Evolutionary conservation across 106 monocot genomes (phyloP), one percentile per base, ranked within the genome.

Genomic region (Acorus gramineus): DNA sequence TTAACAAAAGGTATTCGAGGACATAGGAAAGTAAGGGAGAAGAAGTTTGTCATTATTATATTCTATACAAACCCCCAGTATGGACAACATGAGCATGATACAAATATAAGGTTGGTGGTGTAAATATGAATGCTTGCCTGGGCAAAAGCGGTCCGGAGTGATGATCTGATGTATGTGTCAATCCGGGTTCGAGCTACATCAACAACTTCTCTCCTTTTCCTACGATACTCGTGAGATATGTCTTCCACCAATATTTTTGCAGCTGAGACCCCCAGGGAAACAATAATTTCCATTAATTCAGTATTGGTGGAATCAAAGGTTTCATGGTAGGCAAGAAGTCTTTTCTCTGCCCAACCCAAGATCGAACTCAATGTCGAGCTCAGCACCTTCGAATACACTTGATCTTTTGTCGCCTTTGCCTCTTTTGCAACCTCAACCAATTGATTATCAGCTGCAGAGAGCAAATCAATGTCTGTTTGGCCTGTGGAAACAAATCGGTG

Each of bases 141-240:
- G 68, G 96, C 96, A 91, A 96, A 96, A 79, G 96, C 90, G 50
- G 96, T 90, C 11, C 85, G 82, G 9, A 96, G 82, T 14, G 90
- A 91, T 60, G 96, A 96, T 5, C 96, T 70, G 55, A 96, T 91
- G 50, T 96, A 96, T 6, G 96, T 81, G 13, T 96, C 96, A 50
- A 91, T 76, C 52, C 83, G 82, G 65, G 57, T 91, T 52, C 83
- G 87, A 74, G 96, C 87, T 47, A 96, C 87, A 72, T 96, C 96
- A 67, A 82, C 77, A 68, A 82, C 89, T 68, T 90, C 94, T 67
- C 74, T 87, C 62, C 87, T 87, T 67, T 76, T 80, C 4, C 78
- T 71, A 50, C 84, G 83, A 66, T 88, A 84, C 52, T 91, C 96
- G 54, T 91, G 71, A 45, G 96, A 91, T 66, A 96, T 87, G 76